Conservation (phyloP, 106 monocot species). For the Cymbidium sinense region DNA sequence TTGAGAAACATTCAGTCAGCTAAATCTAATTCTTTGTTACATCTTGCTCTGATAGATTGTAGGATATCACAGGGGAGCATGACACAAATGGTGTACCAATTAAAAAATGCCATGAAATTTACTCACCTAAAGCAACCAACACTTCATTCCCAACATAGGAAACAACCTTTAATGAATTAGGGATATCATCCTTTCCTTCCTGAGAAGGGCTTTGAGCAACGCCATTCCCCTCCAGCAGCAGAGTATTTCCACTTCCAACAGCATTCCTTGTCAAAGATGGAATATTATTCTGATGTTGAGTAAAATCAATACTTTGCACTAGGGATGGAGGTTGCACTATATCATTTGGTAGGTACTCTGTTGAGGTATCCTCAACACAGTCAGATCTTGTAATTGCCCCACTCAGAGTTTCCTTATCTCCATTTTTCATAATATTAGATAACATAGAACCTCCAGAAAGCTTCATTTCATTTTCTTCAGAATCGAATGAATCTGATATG, state of each 20-base stretch:
- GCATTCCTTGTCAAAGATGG: background rate
- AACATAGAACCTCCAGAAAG: background rate
- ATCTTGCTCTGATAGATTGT: no score
- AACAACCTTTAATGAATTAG: background rate
- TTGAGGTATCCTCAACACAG: background rate
- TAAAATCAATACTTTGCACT: background rate
- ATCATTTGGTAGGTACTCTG: background rate
- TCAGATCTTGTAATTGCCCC: background rate
- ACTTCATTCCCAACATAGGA: conserved; percentile 3
- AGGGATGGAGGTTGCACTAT: conserved; percentile 1
- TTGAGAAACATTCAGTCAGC: no score
- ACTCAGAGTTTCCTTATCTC: background rate
- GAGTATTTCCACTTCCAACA: background rate
- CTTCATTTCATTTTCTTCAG: background rate
- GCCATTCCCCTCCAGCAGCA: background rate
- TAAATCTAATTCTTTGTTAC: no score
- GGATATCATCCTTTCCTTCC: background rate
- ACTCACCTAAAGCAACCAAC: background rate
- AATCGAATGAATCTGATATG: background rate
- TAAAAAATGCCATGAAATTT: background rate
- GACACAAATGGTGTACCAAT: background rate
- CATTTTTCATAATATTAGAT: background rate
- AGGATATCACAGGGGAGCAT: no score
- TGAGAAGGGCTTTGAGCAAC: background rate
- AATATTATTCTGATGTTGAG: background rate